Evolutionary conservation across 2,329 filamentous ascomycete species (phyloP), one percentile per base, ranked within the genome.

Genomic region (Colletotrichum melonis): DNA sequence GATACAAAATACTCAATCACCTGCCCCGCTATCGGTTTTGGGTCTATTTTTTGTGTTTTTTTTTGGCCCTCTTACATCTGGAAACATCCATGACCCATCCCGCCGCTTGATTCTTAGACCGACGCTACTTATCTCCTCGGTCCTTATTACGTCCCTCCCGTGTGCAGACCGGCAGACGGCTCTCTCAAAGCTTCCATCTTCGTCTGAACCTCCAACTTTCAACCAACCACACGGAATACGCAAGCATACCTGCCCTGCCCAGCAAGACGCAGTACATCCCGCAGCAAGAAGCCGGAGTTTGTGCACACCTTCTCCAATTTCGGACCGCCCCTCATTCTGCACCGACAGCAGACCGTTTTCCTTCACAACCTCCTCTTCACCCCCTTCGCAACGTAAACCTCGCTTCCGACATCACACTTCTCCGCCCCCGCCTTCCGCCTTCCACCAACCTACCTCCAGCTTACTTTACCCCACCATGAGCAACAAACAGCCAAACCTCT

Each of bases 401-500:
- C 62, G 65, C 66, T 56, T 65, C 63, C 63, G 59, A 69, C 64
- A 68, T 56, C 63, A 63, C 63, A 32, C 57, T 56, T 52, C 58
- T 62, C 66, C 72, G 42, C 57, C 70, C 64, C 65, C 62, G 62
- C 62, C 46, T 24, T 63, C 46, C 46, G 26, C 49, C 62, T 52
- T 63, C 26, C 67, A 70, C 71, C 63, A 55, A 35, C 49, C 58
- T 52, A 54, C 24, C 46, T 46, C 71, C 63, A 55, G 26, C 49
- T 59, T 52, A 54, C 24, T 35, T 46, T 67, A 69, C 63, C 67
- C 67, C 75, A 75, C 69, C 78, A 85, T 78, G 74, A 90, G 91
- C 86, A 86, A 85, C 78, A 89, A 88, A 76, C 88, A 90, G 79
- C 88, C 90, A 73, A 92, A 91, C 80, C 93, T 99, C 79, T 97